A percentile compares a stretch with the other conserved stretches of the same genome.
Conservation (phyloP, 1,284 basidiomycete genomes). For the Boletus hoseneyae region DNA sequence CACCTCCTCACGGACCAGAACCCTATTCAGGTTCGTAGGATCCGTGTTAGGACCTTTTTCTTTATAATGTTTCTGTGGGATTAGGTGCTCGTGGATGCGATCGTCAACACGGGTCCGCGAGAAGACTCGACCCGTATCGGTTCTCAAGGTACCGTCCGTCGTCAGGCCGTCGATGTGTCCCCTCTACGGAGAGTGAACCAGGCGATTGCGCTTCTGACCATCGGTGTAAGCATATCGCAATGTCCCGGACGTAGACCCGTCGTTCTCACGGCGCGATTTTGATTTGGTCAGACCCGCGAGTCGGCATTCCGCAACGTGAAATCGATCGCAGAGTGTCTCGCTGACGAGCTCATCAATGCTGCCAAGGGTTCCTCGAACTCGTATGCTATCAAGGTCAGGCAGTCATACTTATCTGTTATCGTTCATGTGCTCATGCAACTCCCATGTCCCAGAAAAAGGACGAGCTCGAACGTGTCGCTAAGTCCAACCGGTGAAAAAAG, state of each 20-base stretch:
- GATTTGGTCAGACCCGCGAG: slow-evolving; percentile 79
- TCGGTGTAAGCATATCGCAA: slow-evolving; percentile 67
- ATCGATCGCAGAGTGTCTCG: slow-evolving; percentile 97
- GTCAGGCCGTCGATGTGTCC: slow-evolving; percentile 99
- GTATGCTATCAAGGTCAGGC: slow-evolving; percentile 92
- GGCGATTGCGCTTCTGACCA: slow-evolving; percentile 92
- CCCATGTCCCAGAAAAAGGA: slow-evolving; percentile 73
- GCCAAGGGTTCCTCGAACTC: slow-evolving; percentile 99
- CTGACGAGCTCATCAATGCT: slow-evolving; percentile 99
- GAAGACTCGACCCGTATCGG: slow-evolving; percentile 99
- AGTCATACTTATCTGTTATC: not conserved
- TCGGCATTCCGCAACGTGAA: slow-evolving; percentile 99
- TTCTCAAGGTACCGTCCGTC: slow-evolving; percentile 98
- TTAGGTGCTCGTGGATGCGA: slow-evolving; percentile 93
- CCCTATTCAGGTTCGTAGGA: slow-evolving; percentile 85
- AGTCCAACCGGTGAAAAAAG: slow-evolving; percentile 89
- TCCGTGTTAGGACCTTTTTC: not conserved
- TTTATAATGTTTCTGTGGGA: not conserved
- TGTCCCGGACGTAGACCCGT: not conserved
- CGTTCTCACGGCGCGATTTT: not conserved
- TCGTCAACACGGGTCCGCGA: slow-evolving; percentile 99
- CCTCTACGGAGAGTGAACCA: slow-evolving; percentile 99
- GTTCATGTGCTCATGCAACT: not conserved
- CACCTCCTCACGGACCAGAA: slow-evolving; percentile 99
- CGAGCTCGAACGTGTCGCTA: slow-evolving; percentile 99